Percentiles rank a stretch among this genome's conserved stretches.
phyloP scores from a whole-genome alignment of 1,284 basidiomycete species.

The Trametes pubescens region DNA sequence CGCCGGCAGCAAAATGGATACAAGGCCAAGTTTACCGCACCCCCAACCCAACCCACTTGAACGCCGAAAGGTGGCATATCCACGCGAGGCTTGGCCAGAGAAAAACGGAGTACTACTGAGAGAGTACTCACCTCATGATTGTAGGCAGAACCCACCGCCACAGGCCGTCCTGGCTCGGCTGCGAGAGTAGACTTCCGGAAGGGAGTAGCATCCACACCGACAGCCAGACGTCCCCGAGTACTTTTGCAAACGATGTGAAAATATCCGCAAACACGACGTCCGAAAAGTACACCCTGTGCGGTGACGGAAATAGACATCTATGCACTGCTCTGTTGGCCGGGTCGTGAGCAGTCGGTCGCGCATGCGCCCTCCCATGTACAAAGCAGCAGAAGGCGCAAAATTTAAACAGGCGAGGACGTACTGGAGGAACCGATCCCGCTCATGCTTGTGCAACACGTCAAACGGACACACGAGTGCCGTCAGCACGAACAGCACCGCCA shows the following conservation, averaged over 20 bases:
- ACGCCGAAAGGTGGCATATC: not conserved
- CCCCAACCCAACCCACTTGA: too few species aligned
- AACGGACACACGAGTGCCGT: constrained; percentile 72
- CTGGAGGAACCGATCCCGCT: constrained; percentile 80
- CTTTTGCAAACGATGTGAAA: constrained; percentile 96
- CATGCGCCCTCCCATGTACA: not conserved
- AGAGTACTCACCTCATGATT: constrained; percentile 79
- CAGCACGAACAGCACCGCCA: constrained; percentile 68
- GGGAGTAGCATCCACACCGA: constrained; percentile 84
- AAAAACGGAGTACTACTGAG: not conserved
- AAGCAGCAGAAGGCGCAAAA: constrained; percentile 1
- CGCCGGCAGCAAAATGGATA: too few species aligned
- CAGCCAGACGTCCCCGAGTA: constrained; percentile 94
- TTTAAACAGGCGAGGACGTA: constrained; percentile 49
- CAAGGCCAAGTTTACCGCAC: too few species aligned
- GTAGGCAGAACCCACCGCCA: constrained; percentile 80
- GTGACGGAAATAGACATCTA: constrained; percentile 77
- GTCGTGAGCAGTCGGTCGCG: constrained; percentile 2
- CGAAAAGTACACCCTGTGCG: constrained; percentile 79
- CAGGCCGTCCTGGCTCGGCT: constrained; percentile 69
- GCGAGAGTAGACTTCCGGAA: constrained; percentile 73
- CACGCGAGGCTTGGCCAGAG: not conserved
- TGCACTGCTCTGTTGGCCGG: constrained; percentile 59
- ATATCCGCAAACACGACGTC: constrained; percentile 97
- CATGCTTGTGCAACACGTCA: constrained; percentile 68